Base-by-base conservation (phyloP, 1,284 basidiomycete species). In the Fomitopsis betulina region DNA sequence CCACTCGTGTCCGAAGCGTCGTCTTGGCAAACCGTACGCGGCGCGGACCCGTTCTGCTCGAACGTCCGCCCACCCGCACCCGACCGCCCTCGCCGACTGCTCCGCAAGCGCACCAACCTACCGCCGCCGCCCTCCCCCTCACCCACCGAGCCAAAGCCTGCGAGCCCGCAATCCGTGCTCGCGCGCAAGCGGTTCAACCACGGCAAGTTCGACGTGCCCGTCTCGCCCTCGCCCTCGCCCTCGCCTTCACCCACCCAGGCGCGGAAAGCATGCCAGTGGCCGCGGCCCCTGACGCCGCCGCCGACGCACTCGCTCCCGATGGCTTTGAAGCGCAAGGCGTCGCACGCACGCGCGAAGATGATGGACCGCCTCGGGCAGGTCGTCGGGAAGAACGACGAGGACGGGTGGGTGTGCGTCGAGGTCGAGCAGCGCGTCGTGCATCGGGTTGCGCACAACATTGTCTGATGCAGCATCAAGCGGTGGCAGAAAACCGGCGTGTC, bases 331-430 rank as follows among this genome's bases (percentile, higher is more conserved):
- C 60, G 56, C 25, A 58, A 50, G 58, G 45, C 56, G 57, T 60
- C 54, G 56, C 30, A 58, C 50, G 51, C 59, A 55, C 53, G 53
- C 39, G 62, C 70, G 65, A 62, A 70, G 66, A 58, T 69, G 55
- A 61, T 72, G 19, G 65, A 66, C 42, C 63, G 67, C 50, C 60
- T 73, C 30, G 35, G 35, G 35, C 65, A 66, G 47, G 62, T 54
- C 56, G 64, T 58, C 58, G 45, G 67, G 59, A 58, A 66, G 51
- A 56, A 58, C 61, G 55, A 61, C 43, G 56, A 68, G 62, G 64
- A 77, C 61, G 68, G 69, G 21, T 78, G 78, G 76, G 74, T 78
- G 39, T 74, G 68, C 57, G 71, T 78, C 55, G 78, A 79, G 40
- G 67, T 79, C 54, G 71, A 70, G 45, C 75, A 76, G 17, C 61